Conservation (phyloP, 2,329 filamentous ascomycete genomes). For the Ophiostoma sp. region DNA sequence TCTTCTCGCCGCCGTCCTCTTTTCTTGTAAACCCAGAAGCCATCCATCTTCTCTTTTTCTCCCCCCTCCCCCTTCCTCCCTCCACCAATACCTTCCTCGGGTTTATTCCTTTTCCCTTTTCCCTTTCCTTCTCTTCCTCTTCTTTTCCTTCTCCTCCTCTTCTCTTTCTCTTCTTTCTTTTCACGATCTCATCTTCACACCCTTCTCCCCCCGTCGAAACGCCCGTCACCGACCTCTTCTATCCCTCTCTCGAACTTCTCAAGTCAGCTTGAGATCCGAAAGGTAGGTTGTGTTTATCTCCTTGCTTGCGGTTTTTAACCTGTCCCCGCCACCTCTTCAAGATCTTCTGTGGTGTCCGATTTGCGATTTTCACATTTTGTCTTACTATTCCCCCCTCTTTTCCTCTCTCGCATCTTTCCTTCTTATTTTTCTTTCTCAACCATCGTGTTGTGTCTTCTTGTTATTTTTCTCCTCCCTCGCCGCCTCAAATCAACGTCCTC, state of each 20-base stretch:
- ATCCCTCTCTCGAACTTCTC: conserved; percentile 35
- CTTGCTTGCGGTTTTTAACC: conserved; percentile 36
- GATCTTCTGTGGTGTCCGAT: neutral
- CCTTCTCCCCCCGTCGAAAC: conserved; percentile 35
- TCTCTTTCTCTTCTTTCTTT: conserved; percentile 30
- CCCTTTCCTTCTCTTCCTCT: conserved; percentile 25
- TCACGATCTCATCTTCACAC: conserved; percentile 19
- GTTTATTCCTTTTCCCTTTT: conserved; percentile 28
- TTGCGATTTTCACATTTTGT: conserved; percentile 12
- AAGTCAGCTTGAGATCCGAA: neutral
- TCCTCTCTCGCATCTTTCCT: conserved; percentile 29
- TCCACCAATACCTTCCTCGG: conserved; percentile 28
- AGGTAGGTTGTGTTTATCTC: conserved; percentile 26
- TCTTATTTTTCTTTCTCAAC: conserved; percentile 30
- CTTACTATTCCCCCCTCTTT: neutral
- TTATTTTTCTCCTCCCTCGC: neutral
- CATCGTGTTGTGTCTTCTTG: neutral
- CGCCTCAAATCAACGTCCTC: conserved; percentile 25
- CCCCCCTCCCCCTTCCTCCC: conserved; percentile 27
- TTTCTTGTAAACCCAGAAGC: conserved; percentile 26
- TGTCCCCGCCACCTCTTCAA: conserved; percentile 6
- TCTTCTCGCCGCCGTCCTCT: conserved; percentile 23
- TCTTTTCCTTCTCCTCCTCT: conserved; percentile 27
- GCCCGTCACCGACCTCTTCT: conserved; percentile 30
- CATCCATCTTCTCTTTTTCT: conserved; percentile 27